Percentiles rank a stretch among this genome's conserved stretches.
These are phyloP conservation scores for Tylopilus sp. DNA, from an alignment of 1,284 basidiomycete species.

Conservation along the genomic window DNA sequence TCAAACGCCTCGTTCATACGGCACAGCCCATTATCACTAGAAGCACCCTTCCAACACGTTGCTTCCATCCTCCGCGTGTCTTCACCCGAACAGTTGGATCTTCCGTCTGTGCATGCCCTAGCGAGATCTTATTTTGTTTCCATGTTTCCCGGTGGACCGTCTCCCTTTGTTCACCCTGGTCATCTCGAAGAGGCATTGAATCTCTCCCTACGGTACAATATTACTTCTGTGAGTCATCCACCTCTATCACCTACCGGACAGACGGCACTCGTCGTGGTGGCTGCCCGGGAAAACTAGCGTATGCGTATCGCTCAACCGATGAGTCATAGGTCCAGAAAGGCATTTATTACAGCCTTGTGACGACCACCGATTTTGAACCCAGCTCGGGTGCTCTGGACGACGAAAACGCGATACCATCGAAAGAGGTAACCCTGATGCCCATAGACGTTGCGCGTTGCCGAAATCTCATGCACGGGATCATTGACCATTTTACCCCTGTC, in stretches of 20 bases:
- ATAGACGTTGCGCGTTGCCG: slow-evolving; percentile 36
- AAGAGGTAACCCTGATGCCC: slow-evolving; percentile 14
- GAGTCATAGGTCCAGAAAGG: slow-evolving; percentile 52
- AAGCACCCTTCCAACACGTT: slow-evolving; percentile 43
- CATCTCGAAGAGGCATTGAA: slow-evolving; percentile 49
- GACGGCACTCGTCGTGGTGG: not conserved
- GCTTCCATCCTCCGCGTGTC: slow-evolving; percentile 53
- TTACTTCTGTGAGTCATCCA: slow-evolving; percentile 42
- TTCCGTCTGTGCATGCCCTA: slow-evolving; percentile 47
- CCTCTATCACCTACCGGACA: not conserved
- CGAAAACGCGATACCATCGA: not conserved
- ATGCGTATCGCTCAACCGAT: not conserved
- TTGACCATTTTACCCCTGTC: slow-evolving; percentile 64
- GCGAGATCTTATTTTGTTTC: slow-evolving; percentile 41
- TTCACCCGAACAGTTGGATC: slow-evolving; percentile 50
- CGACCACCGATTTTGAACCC: slow-evolving; percentile 50
- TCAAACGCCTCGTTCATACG: slow-evolving; percentile 6
- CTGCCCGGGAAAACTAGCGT: not conserved
- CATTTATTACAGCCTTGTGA: slow-evolving; percentile 57
- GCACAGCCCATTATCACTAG: slow-evolving; percentile 43
- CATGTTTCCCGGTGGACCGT: slow-evolving; percentile 44
- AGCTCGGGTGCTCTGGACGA: slow-evolving; percentile 13
- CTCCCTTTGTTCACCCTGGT: slow-evolving; percentile 36
- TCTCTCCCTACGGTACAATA: slow-evolving; percentile 44
- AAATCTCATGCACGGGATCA: slow-evolving; percentile 46